Base-by-base conservation (phyloP, 192 early-diverging fungal genomes). In the Podila minutissima region DNA sequence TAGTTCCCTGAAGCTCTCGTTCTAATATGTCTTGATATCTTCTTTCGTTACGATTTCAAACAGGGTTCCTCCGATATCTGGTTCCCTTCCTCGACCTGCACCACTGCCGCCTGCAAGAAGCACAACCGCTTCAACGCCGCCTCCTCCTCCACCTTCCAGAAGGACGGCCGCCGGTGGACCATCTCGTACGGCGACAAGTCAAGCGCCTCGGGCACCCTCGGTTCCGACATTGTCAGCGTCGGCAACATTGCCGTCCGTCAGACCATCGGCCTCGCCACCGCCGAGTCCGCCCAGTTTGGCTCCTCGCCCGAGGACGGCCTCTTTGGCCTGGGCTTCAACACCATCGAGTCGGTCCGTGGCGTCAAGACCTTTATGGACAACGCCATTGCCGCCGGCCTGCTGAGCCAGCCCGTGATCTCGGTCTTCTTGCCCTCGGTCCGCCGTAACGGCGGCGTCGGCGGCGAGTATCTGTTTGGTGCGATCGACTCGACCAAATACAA, bases 111-210 rank as follows among this genome's bases (percentile, higher is more conserved):
- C n/a, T 91, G 89, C 72, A 62, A 66, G 19, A 71, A 73, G 22
- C 87, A 91, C 60, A 74, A 61, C 66, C 85, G 77, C 11, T 91
- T 87, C 59, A 74, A 83, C 55, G 75, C 85, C 4, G 62, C 75
- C 48, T 72, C 76, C 62, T 89, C 88, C 11, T 81, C 84, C 0
- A 89, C 91, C 4, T 89, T 83, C 86, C 70, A 85, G 66, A 71
- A 85, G 10, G 89, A 88, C 48, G 89, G 90, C 1, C 84, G 87
- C 55, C 66, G 83, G 22, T 92, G 91, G 90, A 75, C 73, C 10
- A 92, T 92, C 29, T 74, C 83, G n/a, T 92, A 92, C 66, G 92
- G 89, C 46, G 92, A 92, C 71, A 87, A 86, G 26, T 90, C 90
- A 13, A 73, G 61, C 2, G 81, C 87, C 26, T 75, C 69, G 20